Conservation (phyloP, 108 stramenopile species). For the Cyclotella kingstonii region DNA sequence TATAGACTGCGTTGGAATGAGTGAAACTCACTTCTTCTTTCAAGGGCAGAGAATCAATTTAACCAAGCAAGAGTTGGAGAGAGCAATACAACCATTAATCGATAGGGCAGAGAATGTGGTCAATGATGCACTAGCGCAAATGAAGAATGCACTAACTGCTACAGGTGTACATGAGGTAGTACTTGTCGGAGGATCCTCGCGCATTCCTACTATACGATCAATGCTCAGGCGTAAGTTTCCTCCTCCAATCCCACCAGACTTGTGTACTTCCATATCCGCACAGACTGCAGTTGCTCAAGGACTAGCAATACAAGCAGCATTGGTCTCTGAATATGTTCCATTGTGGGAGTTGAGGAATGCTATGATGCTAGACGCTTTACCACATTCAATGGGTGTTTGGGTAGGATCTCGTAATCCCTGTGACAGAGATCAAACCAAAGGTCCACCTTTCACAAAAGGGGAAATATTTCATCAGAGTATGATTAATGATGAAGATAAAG, state of each 20-base stretch:
- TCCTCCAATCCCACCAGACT: constrained; percentile 43
- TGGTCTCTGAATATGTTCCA: constrained; percentile 59
- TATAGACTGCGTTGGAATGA: constrained; percentile 6
- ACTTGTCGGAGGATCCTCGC: constrained; percentile 78
- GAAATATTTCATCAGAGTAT: constrained; percentile 18
- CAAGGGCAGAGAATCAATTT: constrained; percentile 11
- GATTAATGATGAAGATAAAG: not conserved
- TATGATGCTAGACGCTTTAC: constrained; percentile 80
- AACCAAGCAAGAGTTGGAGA: constrained; percentile 48
- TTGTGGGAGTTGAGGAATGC: constrained; percentile 65
- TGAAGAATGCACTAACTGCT: not conserved
- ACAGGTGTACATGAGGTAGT: constrained; percentile 67
- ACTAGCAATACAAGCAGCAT: constrained; percentile 77
- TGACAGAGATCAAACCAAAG: constrained; percentile 5
- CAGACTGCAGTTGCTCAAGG: constrained; percentile 82
- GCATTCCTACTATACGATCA: constrained; percentile 59
- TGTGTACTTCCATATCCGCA: constrained; percentile 68
- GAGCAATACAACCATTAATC: constrained; percentile 37
- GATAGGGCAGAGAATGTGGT: constrained; percentile 43
- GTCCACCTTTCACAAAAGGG: constrained; percentile 24
- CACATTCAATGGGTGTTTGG: constrained; percentile 79
- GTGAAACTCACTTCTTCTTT: constrained; percentile 30
- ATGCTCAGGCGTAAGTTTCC: constrained; percentile 70
- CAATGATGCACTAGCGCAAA: constrained; percentile 33
- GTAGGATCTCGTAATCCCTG: constrained; percentile 13